Evolutionary conservation across 2,329 filamentous ascomycete species (phyloP).

Genomic region (Aspergillus flavus): DNA sequence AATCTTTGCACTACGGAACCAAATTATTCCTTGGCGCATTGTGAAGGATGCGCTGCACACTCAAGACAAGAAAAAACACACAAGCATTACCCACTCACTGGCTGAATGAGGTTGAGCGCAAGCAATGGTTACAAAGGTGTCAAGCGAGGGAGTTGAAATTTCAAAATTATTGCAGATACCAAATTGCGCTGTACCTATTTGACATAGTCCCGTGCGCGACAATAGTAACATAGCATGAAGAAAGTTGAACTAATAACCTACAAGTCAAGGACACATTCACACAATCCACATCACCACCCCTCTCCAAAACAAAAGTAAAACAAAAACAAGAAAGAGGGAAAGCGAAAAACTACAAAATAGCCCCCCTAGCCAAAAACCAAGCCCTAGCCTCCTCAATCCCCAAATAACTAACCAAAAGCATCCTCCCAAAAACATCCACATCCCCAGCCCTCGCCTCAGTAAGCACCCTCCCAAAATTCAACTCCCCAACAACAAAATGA

Average conservation of each 20-base stretch:
- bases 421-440: slow-evolving; percentile 32
- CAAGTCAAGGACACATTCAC: neutral
- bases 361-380: slow-evolving; percentile 28
- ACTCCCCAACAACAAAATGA: slow-evolving; percentile 30
- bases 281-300: neutral
- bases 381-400: slow-evolving; percentile 28
- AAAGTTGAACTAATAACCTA: neutral
- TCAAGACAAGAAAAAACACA: neutral
- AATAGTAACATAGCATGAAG: neutral
- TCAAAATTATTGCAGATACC: neutral
- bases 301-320: no score
- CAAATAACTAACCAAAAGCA: slow-evolving; percentile 29
- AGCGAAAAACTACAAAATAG: slow-evolving; percentile 12
- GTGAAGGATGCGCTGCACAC: neutral
- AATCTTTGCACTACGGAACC: neutral
- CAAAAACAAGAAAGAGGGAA: neutral
- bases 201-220: neutral
- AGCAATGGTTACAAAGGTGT: neutral
- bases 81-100: neutral
- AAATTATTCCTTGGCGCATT: neutral
- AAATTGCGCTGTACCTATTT: neutral
- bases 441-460: slow-evolving; percentile 25
- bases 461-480: slow-evolving; percentile 26
- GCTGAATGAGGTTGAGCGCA: neutral
- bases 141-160: neutral